Percentiles rank a stretch among this genome's conserved stretches.
Evolutionary conservation across 768 basidiomycete genomes (phyloP).

Genomic region (Boletus rufocinnamomeus): DNA sequence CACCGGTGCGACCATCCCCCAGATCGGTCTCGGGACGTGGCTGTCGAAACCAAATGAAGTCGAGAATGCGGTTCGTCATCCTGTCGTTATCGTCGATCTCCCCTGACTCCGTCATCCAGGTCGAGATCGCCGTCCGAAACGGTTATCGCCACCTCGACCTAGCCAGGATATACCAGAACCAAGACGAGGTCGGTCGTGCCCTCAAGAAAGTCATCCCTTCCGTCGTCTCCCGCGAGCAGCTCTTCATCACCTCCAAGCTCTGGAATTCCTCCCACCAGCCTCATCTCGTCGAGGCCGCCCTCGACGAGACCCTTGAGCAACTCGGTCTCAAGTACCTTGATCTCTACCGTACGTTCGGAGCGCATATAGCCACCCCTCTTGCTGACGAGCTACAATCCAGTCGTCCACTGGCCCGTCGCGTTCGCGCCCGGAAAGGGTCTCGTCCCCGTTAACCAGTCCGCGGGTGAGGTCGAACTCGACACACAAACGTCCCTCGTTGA

Average conservation of each 20-base stretch:
- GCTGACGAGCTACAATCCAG: constrained; percentile 35
- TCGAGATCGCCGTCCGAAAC: constrained; percentile 69
- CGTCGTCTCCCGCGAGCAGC: constrained; percentile 76
- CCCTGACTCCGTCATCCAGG: constrained; percentile 42
- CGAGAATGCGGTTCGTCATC: constrained; percentile 58
- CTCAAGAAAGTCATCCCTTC: constrained; percentile 76
- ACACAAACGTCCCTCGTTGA: constrained; percentile 62
- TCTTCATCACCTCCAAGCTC: constrained; percentile 81
- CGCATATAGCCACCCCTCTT: constrained; percentile 6
- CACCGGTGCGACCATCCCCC: constrained; percentile 59
- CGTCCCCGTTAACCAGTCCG: constrained; percentile 48
- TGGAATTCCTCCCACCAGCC: constrained; percentile 79
- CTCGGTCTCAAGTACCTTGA: constrained; percentile 79
- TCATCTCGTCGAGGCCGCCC: constrained; percentile 65
- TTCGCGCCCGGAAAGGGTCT: constrained; percentile 61
- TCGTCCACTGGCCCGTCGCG: constrained; percentile 79
- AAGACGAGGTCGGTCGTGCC: constrained; percentile 72
- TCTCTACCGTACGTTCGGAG: constrained; percentile 60
- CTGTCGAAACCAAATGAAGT: constrained; percentile 75
- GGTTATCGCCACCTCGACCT: constrained; percentile 88
- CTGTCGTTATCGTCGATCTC: neutral
- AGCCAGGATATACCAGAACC: constrained; percentile 79
- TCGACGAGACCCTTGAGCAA: constrained; percentile 73
- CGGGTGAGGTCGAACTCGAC: constrained; percentile 57
- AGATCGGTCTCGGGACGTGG: constrained; percentile 86